Evolutionary conservation across 306 rosid genomes (phyloP), one percentile per base, ranked within the genome.

Genomic region (Ammopiptanthus mongolicus): DNA sequence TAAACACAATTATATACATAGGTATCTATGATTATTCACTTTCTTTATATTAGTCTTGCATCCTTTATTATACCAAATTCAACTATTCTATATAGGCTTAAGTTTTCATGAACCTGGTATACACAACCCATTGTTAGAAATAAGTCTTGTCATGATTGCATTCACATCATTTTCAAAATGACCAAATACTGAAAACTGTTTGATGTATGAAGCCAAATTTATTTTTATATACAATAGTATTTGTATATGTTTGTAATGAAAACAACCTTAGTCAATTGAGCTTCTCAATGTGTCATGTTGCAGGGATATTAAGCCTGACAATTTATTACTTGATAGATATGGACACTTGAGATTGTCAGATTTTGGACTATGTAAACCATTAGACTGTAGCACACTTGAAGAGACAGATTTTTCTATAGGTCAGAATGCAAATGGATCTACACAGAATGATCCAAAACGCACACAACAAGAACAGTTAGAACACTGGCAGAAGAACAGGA

Each of bases 281-380:
- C 25, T 64, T 41, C 12, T 28, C 57, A 64, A 41, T 73, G 52
- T 80, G 81, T 36, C 31, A 29, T 75, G 69, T 80, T 73, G 71
- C 96, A 95, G 99, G 91, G 97, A 95, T 71, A 95, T 95, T 64
- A 95, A 95, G 83, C 99, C 99, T 0, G 99, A 95, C 71, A 95
- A 95, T 79, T 85, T 95, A 70, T 83, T 95, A 76, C 93, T 92
- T 50, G 99, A 95, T 89, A 91, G 80, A 91, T 87, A 79, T 71
- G 99, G 99, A 67, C 97, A 95, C 78, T 72, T 95, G 84, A 88
- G 89, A 84, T 82, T 95, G 17, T 95, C 99, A 19, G 99, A 95
- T 86, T 95, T 95, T 71, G 99, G 99, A 80, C 84, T 95, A 44
- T 95, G 99, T 84, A 95, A 95, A 85, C 97, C 99, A 34, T 89